Conservation (phyloP, 2,329 filamentous ascomycete species). For the Xylaria sp. region DNA sequence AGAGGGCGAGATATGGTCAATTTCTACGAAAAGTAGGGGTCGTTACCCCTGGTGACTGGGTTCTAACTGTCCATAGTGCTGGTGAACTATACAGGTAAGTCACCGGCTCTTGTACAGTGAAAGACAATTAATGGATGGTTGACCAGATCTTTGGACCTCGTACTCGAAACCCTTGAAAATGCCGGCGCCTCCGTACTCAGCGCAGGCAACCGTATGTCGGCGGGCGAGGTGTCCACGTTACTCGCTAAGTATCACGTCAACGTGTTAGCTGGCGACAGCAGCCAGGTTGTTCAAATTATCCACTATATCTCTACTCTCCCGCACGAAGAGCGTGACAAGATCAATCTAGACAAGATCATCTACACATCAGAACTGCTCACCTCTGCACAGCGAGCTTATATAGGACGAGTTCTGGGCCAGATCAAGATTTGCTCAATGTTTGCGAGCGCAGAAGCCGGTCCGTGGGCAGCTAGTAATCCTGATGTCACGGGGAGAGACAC, state of each 20-base stretch:
- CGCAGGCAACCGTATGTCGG: constrained; percentile 48
- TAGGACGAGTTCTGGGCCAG: constrained; percentile 46
- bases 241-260: constrained; percentile 51
- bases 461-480: constrained; percentile 51
- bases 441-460: constrained; percentile 56
- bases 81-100: constrained; percentile 54
- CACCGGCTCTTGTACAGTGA: background rate
- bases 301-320: constrained; percentile 51
- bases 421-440: constrained; percentile 54
- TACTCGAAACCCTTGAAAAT: constrained; percentile 54
- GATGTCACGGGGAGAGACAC: constrained; percentile 43
- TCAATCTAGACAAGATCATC: constrained; percentile 54
- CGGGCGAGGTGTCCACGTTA: constrained; percentile 43
- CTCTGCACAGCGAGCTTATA: constrained; percentile 47
- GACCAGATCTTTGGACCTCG: constrained; percentile 53
- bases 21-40: constrained; percentile 49
- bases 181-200: constrained; percentile 54
- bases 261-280: constrained; percentile 52
- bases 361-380: constrained; percentile 58
- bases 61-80: constrained; percentile 52
- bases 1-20: constrained; percentile 50
- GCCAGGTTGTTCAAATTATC: constrained; percentile 52
- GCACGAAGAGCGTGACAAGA: constrained; percentile 26
- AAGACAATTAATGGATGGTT: background rate
- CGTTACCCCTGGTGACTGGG: constrained; percentile 52